Percentiles rank a stretch among this genome's conserved stretches.
These are phyloP conservation scores for Carex cristatella DNA, from an alignment of 176 grass and related monocot species.

Conservation along the genomic window DNA sequence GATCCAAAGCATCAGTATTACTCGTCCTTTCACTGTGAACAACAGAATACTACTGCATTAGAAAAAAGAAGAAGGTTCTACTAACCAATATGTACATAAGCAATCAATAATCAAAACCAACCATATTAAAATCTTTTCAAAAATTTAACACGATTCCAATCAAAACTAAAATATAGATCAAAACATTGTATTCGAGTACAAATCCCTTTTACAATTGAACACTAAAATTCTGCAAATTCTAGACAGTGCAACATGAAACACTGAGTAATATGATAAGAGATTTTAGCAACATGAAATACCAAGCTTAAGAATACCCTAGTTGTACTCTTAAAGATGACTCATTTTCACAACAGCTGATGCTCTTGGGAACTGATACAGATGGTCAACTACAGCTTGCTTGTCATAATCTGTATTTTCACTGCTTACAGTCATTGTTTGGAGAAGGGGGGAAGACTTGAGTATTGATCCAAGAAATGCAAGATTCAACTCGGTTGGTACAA, in stretches of 20 bases:
- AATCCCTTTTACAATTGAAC: neutral
- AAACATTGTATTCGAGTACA: neutral
- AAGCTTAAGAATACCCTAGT: too few relatives aligned
- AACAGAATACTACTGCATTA: neutral
- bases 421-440: slow-evolving; percentile 7
- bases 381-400: neutral
- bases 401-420: neutral
- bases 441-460: neutral
- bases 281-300: neutral
- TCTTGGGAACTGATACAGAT: neutral
- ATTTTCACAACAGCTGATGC: neutral
- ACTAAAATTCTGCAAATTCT: neutral
- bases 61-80: neutral
- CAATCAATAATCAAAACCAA: neutral
- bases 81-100: neutral
- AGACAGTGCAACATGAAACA: neutral
- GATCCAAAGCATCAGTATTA: neutral
- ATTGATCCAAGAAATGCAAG: neutral
- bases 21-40: neutral
- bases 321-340: neutral
- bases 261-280: neutral
- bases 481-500: neutral
- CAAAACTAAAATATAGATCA: neutral
- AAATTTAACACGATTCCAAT: neutral
- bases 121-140: neutral